Conservation (phyloP, 2,329 filamentous ascomycete species). For the Pseudohalonectria lignicola region DNA sequence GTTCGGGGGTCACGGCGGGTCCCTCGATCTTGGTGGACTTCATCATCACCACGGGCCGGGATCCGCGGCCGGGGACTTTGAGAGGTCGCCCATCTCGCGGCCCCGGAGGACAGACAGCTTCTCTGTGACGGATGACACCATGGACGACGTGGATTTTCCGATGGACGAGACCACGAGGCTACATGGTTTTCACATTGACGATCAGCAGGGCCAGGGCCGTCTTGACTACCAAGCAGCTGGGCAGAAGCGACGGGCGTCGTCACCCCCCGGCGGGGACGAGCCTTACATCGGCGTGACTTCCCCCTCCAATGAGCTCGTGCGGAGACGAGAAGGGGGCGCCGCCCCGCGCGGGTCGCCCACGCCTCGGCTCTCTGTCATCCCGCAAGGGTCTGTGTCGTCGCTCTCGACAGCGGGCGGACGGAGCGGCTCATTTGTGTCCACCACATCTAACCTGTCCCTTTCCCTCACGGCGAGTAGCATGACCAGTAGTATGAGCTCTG, state of each 20-base stretch:
- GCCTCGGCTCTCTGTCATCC: slow-evolving; percentile 33
- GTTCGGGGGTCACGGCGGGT: slow-evolving; percentile 26
- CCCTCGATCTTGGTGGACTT: too few species aligned
- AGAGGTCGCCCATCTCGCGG: slow-evolving; percentile 34
- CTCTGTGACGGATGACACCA: slow-evolving; percentile 37
- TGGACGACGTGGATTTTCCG: slow-evolving; percentile 34
- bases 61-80: slow-evolving; percentile 30
- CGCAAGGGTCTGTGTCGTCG: slow-evolving; percentile 32
- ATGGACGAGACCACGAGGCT: slow-evolving; percentile 31
- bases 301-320: slow-evolving; percentile 29
- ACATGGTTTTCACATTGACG: slow-evolving; percentile 34
- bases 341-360: slow-evolving; percentile 43
- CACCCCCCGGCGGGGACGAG: slow-evolving; percentile 40
- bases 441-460: too few species aligned
- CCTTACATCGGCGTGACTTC: slow-evolving; percentile 20
- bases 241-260: slow-evolving; percentile 45
- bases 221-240: slow-evolving; percentile 28
- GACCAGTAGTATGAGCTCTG: slow-evolving; percentile 24
- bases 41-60: too few species aligned
- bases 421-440: slow-evolving; percentile 36
- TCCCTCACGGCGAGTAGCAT: slow-evolving; percentile 31
- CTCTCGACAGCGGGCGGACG: slow-evolving; percentile 23
- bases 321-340: slow-evolving; percentile 32
- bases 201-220: slow-evolving; percentile 13
- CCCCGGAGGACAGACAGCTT: slow-evolving; percentile 33